phyloP scores from a whole-genome alignment of 352 stramenopile genomes.

The Phytophthora parvispora region DNA sequence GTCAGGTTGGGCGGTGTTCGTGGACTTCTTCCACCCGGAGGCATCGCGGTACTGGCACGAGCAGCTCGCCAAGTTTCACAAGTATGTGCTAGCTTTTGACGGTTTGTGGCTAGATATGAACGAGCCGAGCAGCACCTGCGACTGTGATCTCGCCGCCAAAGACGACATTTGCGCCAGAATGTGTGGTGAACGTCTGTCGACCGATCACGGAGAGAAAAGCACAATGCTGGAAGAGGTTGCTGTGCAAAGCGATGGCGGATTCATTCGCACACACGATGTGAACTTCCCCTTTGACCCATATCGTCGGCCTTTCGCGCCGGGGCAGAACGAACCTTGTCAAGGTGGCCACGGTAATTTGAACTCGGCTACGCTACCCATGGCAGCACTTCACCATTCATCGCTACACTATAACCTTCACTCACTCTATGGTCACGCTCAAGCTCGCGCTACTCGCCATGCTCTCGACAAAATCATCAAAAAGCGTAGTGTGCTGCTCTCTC shows the following conservation, averaged over 20 bases:
- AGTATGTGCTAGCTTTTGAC: slow-evolving; percentile 74
- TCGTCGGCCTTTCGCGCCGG: slow-evolving; percentile 78
- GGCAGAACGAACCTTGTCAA: slow-evolving; percentile 46
- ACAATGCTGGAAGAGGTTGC: slow-evolving; percentile 19
- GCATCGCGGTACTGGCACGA: slow-evolving; percentile 74
- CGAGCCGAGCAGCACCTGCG: slow-evolving; percentile 80
- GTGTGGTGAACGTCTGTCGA: slow-evolving; percentile 15
- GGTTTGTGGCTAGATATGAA: slow-evolving; percentile 90
- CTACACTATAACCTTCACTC: slow-evolving; percentile 92
- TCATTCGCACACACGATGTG: slow-evolving; percentile 77
- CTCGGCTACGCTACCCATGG: slow-evolving; percentile 81
- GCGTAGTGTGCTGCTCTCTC: slow-evolving; percentile 75
- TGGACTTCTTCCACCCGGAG: slow-evolving; percentile 90
- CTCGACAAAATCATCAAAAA: slow-evolving; percentile 62
- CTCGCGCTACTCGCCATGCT: slow-evolving; percentile 55
- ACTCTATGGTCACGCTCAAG: slow-evolving; percentile 80
- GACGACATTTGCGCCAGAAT: slow-evolving; percentile 44
- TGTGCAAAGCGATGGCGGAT: slow-evolving; percentile 31
- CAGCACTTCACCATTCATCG: slow-evolving; percentile 67
- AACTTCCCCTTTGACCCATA: slow-evolving; percentile 88
- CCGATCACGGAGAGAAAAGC: neutral
- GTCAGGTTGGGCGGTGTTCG: slow-evolving; percentile 73
- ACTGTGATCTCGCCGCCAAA: slow-evolving; percentile 49
- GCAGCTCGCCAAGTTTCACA: slow-evolving; percentile 71
- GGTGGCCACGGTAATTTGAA: slow-evolving; percentile 81